Evolutionary conservation across 2,329 filamentous ascomycete genomes (phyloP).

Genomic region (Penicillium nordicum): DNA sequence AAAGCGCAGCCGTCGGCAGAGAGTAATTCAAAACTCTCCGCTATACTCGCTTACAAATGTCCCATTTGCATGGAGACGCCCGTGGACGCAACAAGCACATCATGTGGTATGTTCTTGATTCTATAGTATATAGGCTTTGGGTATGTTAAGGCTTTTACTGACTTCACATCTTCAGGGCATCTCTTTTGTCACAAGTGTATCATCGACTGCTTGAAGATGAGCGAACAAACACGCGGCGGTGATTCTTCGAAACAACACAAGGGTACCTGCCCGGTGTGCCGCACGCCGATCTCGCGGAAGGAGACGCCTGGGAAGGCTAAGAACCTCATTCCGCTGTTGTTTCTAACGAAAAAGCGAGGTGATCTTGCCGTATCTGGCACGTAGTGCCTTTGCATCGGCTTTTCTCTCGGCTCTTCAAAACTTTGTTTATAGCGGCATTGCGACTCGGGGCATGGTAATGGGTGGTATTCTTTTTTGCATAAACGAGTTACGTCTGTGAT

Average conservation of each 20-base stretch:
- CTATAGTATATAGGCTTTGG: background rate
- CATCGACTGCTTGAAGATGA: constrained; percentile 56
- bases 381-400: background rate
- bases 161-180: constrained; percentile 47
- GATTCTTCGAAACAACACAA: constrained; percentile 30
- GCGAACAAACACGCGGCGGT: constrained; percentile 45
- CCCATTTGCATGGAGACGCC: constrained; percentile 63
- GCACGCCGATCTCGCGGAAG: constrained; percentile 39
- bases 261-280: constrained; percentile 46
- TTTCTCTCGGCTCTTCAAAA: background rate
- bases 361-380: background rate
- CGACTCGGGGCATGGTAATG: constrained; percentile 2
- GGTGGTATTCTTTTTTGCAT: background rate
- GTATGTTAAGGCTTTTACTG: background rate
- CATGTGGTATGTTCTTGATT: constrained; percentile 52
- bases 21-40: constrained; percentile 17
- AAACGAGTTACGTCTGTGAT: background rate
- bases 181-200: constrained; percentile 64
- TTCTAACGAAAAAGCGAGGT: constrained; percentile 12
- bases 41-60: constrained; percentile 53
- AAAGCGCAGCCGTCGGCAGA: background rate
- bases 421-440: constrained; percentile 4
- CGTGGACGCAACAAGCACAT: constrained; percentile 57
- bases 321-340: constrained; percentile 39
- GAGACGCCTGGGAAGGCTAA: constrained; percentile 36